Evolutionary conservation across 1,139 yeast genomes (phyloP).

Genomic region (Yamadazyma siamensis): DNA sequence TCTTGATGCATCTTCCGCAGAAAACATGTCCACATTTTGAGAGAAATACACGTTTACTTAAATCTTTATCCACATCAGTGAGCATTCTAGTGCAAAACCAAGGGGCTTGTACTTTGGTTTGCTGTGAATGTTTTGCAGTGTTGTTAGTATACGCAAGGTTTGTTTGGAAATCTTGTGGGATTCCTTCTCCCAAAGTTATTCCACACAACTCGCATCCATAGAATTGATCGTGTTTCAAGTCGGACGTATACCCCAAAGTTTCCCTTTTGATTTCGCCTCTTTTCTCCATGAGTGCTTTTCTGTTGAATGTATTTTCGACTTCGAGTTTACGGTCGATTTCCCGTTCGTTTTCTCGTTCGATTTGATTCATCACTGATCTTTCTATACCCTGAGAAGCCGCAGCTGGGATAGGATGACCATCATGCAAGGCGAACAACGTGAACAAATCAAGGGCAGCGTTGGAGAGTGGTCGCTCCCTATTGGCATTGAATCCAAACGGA

Average conservation of each 20-base stretch:
- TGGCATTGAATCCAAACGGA: no score
- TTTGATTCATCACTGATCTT: slow-evolving; percentile 35
- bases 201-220: slow-evolving; percentile 72
- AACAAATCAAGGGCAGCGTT: no score
- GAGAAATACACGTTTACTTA: slow-evolving; percentile 66
- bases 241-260: slow-evolving; percentile 33
- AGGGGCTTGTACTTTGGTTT: slow-evolving; percentile 52
- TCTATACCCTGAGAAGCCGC: slow-evolving; percentile 17
- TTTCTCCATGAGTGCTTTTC: slow-evolving; percentile 27
- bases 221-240: slow-evolving; percentile 24
- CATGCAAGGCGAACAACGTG: no score
- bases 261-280: slow-evolving; percentile 22
- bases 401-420: no score
- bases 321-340: slow-evolving; percentile 32
- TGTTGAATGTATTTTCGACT: slow-evolving; percentile 30
- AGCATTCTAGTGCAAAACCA: slow-evolving; percentile 54
- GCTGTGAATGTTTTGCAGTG: slow-evolving; percentile 23
- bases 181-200: slow-evolving; percentile 65
- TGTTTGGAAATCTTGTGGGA: slow-evolving; percentile 49
- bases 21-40: slow-evolving; percentile 82
- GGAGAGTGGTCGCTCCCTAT: no score
- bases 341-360: slow-evolving; percentile 40
- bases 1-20: slow-evolving; percentile 80
- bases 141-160: slow-evolving; percentile 26
- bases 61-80: slow-evolving; percentile 53